These are phyloP conservation scores for Vaccinium darrowii DNA, from an alignment of 148 eudicot species.

Conservation along the genomic window DNA sequence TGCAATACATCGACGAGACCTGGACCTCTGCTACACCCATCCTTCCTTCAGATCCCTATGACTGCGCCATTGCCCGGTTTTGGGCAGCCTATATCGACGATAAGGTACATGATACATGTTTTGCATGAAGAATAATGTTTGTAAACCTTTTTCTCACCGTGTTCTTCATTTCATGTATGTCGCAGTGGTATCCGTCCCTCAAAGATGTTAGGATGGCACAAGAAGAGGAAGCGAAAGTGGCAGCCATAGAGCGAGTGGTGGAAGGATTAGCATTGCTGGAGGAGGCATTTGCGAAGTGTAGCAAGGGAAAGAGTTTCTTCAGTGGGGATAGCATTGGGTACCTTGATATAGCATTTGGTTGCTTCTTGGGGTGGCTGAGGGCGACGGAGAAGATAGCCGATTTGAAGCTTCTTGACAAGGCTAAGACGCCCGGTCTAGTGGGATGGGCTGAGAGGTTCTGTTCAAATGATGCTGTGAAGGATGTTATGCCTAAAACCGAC, in stretches of 20 bases:
- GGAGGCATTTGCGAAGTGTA: slow-evolving; percentile 24
- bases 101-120: slow-evolving; percentile 12
- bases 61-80: slow-evolving; percentile 29
- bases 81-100: slow-evolving; percentile 19
- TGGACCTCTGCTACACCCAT: slow-evolving; percentile 25
- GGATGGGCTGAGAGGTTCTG: slow-evolving; percentile 27
- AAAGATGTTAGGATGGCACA: not conserved
- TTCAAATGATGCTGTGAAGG: slow-evolving; percentile 27
- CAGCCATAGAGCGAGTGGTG: slow-evolving; percentile 14
- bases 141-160: not conserved
- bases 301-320: slow-evolving; percentile 25
- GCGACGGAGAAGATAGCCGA: slow-evolving; percentile 17
- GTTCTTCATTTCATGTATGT: not conserved
- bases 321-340: slow-evolving; percentile 5
- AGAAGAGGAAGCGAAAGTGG: slow-evolving; percentile 7
- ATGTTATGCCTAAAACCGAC: slow-evolving; percentile 23
- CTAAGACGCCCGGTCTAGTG: slow-evolving; percentile 11
- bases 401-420: slow-evolving; percentile 10
- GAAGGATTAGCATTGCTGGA: slow-evolving; percentile 23
- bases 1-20: slow-evolving; percentile 31
- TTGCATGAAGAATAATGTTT: not conserved
- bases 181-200: slow-evolving; percentile 5
- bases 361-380: slow-evolving; percentile 22
- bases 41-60: slow-evolving; percentile 32
- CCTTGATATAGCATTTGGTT: slow-evolving; percentile 5